Percentiles rank a stretch among this genome's conserved stretches.
These are phyloP conservation scores for Bretziella fagacearum DNA, from an alignment of 2,329 filamentous ascomycete genomes.

Conservation along the genomic window DNA sequence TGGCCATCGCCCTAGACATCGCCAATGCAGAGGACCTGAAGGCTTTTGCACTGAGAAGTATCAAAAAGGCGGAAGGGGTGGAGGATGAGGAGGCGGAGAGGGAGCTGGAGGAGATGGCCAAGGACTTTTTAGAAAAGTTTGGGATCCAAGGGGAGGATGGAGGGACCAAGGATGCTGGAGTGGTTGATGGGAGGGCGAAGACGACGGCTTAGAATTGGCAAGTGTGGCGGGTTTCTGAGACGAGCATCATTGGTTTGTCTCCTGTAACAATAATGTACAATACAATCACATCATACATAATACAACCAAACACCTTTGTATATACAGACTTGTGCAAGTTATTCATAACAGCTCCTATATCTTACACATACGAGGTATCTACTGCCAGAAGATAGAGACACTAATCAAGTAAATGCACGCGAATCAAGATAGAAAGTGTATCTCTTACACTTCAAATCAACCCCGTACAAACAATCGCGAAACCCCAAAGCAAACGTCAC, in stretches of 20 bases:
- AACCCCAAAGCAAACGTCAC: no score
- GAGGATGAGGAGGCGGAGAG: conserved; percentile 34
- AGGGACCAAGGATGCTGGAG: neutral
- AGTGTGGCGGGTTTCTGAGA: neutral
- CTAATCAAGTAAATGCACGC: no score
- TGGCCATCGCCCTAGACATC: conserved; percentile 64
- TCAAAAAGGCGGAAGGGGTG: conserved; percentile 19
- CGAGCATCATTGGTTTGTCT: no score
- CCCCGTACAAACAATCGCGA: no score
- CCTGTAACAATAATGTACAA: conserved; percentile 3
- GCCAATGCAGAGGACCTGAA: conserved; percentile 49
- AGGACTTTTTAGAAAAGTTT: conserved; percentile 37
- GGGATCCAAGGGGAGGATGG: conserved; percentile 18
- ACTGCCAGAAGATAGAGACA: no score
- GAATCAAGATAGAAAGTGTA: no score
- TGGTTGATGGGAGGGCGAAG: neutral
- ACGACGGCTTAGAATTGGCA: no score
- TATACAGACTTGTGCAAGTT: no score
- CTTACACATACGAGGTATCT: no score
- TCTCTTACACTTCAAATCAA: no score
- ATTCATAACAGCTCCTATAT: no score
- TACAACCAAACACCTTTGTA: no score
- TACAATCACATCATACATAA: neutral
- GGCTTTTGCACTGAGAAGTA: conserved; percentile 28
- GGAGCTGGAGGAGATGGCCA: conserved; percentile 45